Conservation (phyloP, 2,329 filamentous ascomycete species). For the Apiospora malaysiana region DNA sequence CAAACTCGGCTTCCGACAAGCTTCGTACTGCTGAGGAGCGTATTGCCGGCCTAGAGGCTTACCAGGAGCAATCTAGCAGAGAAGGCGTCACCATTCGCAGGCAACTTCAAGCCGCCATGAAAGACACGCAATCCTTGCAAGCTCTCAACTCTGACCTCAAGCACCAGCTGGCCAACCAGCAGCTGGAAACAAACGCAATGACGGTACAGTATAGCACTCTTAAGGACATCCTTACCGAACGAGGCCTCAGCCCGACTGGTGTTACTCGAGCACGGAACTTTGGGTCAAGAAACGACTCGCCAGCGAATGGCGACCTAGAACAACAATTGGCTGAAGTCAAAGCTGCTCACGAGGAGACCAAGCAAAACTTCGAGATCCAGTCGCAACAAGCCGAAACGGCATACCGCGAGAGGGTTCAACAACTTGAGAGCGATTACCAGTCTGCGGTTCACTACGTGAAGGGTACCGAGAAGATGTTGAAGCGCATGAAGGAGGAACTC, state of each 20-base stretch:
- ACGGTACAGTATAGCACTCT: conserved; percentile 90
- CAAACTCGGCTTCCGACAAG: conserved; percentile 85
- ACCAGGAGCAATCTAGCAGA: conserved; percentile 95
- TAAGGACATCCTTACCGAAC: conserved; percentile 89
- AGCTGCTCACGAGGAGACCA: conserved; percentile 86
- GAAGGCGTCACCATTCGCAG: conserved; percentile 89
- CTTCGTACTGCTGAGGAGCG: conserved; percentile 92
- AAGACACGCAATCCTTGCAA: conserved; percentile 82
- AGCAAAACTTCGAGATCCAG: conserved; percentile 75
- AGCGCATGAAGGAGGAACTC: conserved; percentile 98
- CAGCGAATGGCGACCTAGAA: conserved; percentile 87
- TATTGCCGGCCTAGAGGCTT: conserved; percentile 94
- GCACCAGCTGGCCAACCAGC: conserved; percentile 81
- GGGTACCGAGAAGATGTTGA: conserved; percentile 98
- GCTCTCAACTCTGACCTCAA: conserved; percentile 82
- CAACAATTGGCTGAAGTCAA: conserved; percentile 80
- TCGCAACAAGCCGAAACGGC: conserved; percentile 86
- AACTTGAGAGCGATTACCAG: conserved; percentile 96
- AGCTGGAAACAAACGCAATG: conserved; percentile 93
- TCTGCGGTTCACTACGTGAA: conserved; percentile 98
- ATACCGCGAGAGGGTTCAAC: conserved; percentile 91
- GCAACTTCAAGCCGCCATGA: conserved; percentile 84
- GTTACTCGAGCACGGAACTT: conserved; percentile 74
- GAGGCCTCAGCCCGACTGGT: conserved; percentile 81
- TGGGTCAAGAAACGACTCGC: conserved; percentile 77